Base-by-base conservation (phyloP, 768 basidiomycete genomes). In the Trametes meyenii region DNA sequence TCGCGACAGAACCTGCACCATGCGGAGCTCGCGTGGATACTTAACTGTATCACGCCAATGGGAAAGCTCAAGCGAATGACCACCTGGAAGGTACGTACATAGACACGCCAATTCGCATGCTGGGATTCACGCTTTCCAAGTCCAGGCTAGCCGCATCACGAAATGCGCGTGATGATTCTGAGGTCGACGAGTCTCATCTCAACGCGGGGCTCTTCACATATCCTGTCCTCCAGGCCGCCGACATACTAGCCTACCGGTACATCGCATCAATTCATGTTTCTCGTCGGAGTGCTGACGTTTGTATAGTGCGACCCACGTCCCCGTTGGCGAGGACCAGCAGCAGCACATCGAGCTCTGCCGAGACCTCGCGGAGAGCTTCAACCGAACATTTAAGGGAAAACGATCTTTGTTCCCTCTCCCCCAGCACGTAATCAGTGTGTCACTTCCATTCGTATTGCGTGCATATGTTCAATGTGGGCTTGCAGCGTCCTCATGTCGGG, bases 301-400 rank as follows among this genome's bases (percentile, higher is more conserved):
- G 52, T 64, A 94, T 35, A 63, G 95, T 66, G 85, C 94, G 2
- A 96, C 94, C 0, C 91, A 95, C 71, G 90, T 98, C 1, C 96
- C 96, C 0, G 96, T 98, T 5, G 96, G 96, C 24, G 95, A 98
- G 69, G 96, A 98, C 72, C 96, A 98, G 70, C 85, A 86, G 21
- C 96, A 98, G 76, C 96, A 98, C 69, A 83, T 98, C 43, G 95
- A 97, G 69, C 84, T 98, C 0, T 83, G 83, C 17, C 86, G 94
- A 33, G 93, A 96, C 67, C 76, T 97, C 12, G 94, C 92, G 0
- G 85, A 91, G 17, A 77, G 75, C 8, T 96, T 96, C 77, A 98
- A 98, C 71, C 81, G 84, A 8, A 81, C 81, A 17, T 93, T 86
- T 72, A 75, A 76, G 43, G 68, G 66, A 17, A 74, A 77, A 11